A percentile compares a stretch with the other conserved stretches of the same genome.
phyloP scores from a whole-genome alignment of 2,329 filamentous ascomycete genomes.

The Annulohypoxylon truncatum region DNA sequence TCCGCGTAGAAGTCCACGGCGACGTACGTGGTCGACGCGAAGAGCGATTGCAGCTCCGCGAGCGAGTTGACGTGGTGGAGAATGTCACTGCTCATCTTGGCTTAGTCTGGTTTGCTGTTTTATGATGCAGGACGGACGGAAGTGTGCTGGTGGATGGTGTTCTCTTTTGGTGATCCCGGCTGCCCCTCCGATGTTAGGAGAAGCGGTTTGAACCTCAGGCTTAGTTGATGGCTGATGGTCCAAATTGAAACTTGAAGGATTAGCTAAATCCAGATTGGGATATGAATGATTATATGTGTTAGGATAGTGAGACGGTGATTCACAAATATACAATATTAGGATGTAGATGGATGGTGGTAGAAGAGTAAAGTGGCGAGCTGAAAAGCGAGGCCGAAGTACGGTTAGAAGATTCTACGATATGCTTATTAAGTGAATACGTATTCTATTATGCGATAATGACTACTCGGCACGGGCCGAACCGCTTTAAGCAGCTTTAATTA shows the following conservation, averaged over 20 bases:
- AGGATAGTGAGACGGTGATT: neutral
- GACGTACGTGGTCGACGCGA: conserved; percentile 62
- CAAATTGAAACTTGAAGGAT: neutral
- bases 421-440: conserved; percentile 22
- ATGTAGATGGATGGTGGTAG: neutral
- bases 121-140: neutral
- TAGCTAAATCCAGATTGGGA: neutral
- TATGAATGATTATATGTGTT: neutral
- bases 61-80: conserved; percentile 56
- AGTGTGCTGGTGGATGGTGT: too few relatives aligned
- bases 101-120: neutral
- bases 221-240: neutral
- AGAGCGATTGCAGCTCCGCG: conserved; percentile 62
- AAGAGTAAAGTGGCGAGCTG: neutral
- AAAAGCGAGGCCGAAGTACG: conserved; percentile 8
- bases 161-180: neutral
- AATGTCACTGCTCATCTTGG: conserved; percentile 37
- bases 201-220: too few relatives aligned
- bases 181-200: too few relatives aligned
- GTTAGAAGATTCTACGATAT: conserved; percentile 28
- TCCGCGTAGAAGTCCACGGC: conserved; percentile 68
- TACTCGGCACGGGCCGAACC: conserved; percentile 3
- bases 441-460: conserved; percentile 4
- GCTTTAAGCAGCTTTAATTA: neutral
- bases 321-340: neutral